Evolutionary conservation across 441 rosid species (phyloP).

Genomic region (Aquilaria agallochum): DNA sequence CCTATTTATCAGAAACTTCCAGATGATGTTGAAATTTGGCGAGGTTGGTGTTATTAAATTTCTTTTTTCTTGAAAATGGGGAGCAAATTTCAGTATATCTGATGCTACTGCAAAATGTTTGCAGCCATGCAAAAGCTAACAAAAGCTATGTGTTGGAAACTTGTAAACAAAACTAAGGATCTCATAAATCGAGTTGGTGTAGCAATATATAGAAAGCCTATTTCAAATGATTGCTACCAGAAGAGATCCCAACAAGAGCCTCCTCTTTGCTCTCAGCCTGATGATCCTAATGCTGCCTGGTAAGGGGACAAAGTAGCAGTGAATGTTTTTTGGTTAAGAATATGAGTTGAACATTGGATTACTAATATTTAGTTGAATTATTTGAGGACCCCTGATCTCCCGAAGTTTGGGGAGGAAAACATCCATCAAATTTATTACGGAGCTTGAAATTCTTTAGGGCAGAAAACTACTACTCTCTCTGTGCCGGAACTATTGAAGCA

Average conservation of each 20-base stretch:
- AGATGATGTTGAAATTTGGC: conserved; percentile 56
- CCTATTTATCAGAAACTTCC: conserved; percentile 56
- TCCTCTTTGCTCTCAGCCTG: conserved; percentile 60
- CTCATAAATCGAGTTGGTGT: conserved; percentile 61
- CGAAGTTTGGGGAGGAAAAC: no score
- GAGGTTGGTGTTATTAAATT: conserved; percentile 26
- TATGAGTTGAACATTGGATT: no score
- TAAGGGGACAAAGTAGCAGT: conserved; percentile 13
- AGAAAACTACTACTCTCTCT: no score
- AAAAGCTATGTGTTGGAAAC: conserved; percentile 81
- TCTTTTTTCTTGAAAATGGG: not conserved
- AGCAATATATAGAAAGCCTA: conserved; percentile 73
- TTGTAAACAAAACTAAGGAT: conserved; percentile 55
- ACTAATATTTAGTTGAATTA: no score
- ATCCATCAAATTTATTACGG: no score
- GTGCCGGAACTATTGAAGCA: no score
- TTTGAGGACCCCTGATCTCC: no score
- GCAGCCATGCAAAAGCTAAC: conserved; percentile 72
- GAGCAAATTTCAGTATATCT: conserved; percentile 10
- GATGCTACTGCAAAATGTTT: conserved; percentile 16
- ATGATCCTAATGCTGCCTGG: conserved; percentile 92
- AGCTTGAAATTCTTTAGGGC: no score
- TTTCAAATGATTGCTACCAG: conserved; percentile 65
- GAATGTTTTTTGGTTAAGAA: conserved; percentile 5
- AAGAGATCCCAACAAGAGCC: conserved; percentile 58